These are phyloP conservation scores for Stephanodiscus minutulus DNA, from an alignment of 108 stramenopile genomes.

Conservation along the genomic window DNA sequence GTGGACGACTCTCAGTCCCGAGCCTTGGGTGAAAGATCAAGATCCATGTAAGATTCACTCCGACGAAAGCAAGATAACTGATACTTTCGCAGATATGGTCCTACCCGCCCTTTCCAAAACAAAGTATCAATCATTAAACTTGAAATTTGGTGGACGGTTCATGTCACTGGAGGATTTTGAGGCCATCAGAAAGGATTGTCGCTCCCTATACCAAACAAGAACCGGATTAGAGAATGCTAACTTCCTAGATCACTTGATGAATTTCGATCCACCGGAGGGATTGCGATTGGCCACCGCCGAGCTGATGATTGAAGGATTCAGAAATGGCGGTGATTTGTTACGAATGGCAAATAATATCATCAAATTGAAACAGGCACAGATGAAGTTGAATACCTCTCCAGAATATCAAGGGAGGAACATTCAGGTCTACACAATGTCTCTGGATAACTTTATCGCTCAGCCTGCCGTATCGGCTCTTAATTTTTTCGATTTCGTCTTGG, in stretches of 20 bases:
- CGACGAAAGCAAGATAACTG: neutral
- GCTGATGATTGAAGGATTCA: constrained; percentile 23
- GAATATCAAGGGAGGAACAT: constrained; percentile 2
- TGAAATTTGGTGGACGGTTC: neutral
- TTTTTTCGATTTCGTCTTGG: constrained; percentile 24
- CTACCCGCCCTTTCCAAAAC: constrained; percentile 13
- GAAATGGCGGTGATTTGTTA: constrained; percentile 32
- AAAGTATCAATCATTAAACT: constrained; percentile 3
- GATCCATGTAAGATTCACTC: constrained; percentile 23
- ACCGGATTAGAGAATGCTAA: constrained; percentile 7
- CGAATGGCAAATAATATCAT: constrained; percentile 33
- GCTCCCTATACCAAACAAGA: constrained; percentile 17
- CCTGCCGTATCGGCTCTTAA: constrained; percentile 9
- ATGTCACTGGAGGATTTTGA: constrained; percentile 18
- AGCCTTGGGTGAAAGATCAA: constrained; percentile 19
- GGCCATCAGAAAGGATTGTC: constrained; percentile 13
- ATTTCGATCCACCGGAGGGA: constrained; percentile 16
- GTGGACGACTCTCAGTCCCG: neutral
- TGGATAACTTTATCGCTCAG: constrained; percentile 29
- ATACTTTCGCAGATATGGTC: constrained; percentile 16
- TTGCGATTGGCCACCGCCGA: constrained; percentile 27
- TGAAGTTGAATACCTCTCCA: constrained; percentile 1
- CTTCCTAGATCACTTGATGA: constrained; percentile 24
- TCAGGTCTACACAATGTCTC: constrained; percentile 23
- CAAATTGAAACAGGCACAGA: constrained; percentile 32